A percentile compares a stretch with the other conserved stretches of the same genome.
Evolutionary conservation across 352 stramenopile species (phyloP).

Genomic region (Phytophthora syringae): DNA sequence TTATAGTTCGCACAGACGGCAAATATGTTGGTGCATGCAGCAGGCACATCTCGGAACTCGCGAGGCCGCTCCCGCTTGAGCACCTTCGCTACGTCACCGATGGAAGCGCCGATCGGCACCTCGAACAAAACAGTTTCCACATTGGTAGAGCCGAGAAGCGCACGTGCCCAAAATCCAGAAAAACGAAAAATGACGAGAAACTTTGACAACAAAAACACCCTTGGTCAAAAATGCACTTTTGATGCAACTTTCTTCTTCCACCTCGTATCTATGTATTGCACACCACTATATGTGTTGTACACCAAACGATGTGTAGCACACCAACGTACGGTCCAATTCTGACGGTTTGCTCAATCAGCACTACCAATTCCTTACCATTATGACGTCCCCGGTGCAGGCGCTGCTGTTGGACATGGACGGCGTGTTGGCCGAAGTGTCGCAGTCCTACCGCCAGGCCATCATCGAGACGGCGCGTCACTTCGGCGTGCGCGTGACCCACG

Average conservation of each 20-base stretch:
- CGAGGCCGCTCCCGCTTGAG: neutral
- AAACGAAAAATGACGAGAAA: too few species aligned
- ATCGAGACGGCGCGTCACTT: slow-evolving; percentile 88
- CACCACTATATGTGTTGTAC: neutral
- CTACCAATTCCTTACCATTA: too few species aligned
- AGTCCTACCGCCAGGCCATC: slow-evolving; percentile 95
- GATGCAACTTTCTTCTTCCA: neutral
- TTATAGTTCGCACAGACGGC: too few species aligned
- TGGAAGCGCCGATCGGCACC: neutral
- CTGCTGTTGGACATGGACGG: slow-evolving; percentile 98
- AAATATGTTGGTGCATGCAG: neutral
- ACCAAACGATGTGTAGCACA: too few species aligned
- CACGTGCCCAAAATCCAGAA: too few species aligned
- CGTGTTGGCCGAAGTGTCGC: slow-evolving; percentile 95
- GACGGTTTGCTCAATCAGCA: slow-evolving; percentile 13
- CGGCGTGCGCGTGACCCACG: slow-evolving; percentile 82
- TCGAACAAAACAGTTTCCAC: neutral
- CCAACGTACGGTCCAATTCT: too few species aligned
- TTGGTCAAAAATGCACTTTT: neutral
- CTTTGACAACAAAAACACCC: too few species aligned
- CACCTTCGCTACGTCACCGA: neutral
- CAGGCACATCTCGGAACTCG: neutral
- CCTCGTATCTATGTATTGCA: too few species aligned
- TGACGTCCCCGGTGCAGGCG: slow-evolving; percentile 51
- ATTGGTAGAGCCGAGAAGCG: too few species aligned